phyloP scores from a whole-genome alignment of 2,329 filamentous ascomycete species.

The Pseudodiploospora longispora region DNA sequence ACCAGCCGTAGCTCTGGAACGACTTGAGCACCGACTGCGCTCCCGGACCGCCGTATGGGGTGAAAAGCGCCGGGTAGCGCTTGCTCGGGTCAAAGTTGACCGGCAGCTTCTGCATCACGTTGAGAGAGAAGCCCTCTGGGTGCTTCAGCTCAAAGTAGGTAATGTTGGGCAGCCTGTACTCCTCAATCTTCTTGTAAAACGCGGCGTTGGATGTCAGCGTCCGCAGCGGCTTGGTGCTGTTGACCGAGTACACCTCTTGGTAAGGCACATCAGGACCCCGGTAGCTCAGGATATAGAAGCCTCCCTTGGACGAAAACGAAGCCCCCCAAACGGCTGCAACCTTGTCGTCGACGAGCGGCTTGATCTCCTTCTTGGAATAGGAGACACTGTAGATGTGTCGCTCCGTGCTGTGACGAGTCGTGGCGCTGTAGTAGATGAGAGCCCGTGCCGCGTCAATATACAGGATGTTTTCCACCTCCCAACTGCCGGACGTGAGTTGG shows the following conservation, averaged over 20 bases:
- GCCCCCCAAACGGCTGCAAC: slow-evolving; percentile 53
- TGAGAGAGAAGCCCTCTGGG: slow-evolving; percentile 52
- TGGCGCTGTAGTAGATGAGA: slow-evolving; percentile 57
- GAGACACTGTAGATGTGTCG: slow-evolving; percentile 61
- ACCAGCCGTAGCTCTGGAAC: slow-evolving; percentile 49
- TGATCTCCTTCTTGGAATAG: slow-evolving; percentile 44
- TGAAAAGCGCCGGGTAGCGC: slow-evolving; percentile 60
- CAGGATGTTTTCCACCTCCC: slow-evolving; percentile 54
- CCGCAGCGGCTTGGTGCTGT: slow-evolving; percentile 44
- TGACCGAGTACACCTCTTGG: slow-evolving; percentile 55
- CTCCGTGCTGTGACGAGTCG: slow-evolving; percentile 58
- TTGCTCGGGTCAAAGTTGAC: slow-evolving; percentile 54
- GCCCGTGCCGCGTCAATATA: slow-evolving; percentile 49
- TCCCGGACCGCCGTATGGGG: slow-evolving; percentile 59
- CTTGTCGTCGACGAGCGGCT: slow-evolving; percentile 52
- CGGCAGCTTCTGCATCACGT: slow-evolving; percentile 58
- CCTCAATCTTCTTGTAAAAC: slow-evolving; percentile 45
- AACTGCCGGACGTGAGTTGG: slow-evolving; percentile 55
- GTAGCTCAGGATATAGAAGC: slow-evolving; percentile 60
- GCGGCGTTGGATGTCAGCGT: slow-evolving; percentile 53
- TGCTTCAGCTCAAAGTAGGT: slow-evolving; percentile 56
- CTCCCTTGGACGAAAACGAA: slow-evolving; percentile 53
- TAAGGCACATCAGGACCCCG: slow-evolving; percentile 60
- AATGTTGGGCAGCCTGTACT: slow-evolving; percentile 56
- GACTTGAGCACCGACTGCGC: slow-evolving; percentile 53